Base-by-base conservation (phyloP, 148 eudicot species). In the Pharnaceum exiguum region DNA sequence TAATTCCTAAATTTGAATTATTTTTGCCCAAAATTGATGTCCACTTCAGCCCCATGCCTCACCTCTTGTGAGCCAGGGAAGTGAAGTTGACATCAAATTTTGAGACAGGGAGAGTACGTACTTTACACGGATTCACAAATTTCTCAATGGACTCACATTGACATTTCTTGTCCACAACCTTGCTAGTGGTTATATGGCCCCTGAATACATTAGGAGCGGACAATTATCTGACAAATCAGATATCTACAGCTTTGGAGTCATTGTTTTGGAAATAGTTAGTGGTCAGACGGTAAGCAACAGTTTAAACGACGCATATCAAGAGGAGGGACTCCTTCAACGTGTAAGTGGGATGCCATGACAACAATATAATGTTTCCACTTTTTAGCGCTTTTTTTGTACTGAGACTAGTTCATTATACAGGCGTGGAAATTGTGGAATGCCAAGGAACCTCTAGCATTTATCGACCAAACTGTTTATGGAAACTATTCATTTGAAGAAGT, bases 131-230 rank as follows among this genome's bases (percentile, higher is more conserved):
- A n/a, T n/a, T n/a, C n/a, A n/a, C n/a, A n/a, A n/a, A n/a, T n/a
- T n/a, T n/a, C n/a, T n/a, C n/a, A n/a, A n/a, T n/a, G n/a, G n/a
- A n/a, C n/a, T n/a, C n/a, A n/a, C n/a, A n/a, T n/a, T n/a, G n/a
- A n/a, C n/a, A n/a, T n/a, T n/a, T n/a, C n/a, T n/a, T n/a, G n/a
- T n/a, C n/a, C n/a, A n/a, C n/a, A n/a, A n/a, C n/a, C n/a, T n/a
- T n/a, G n/a, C n/a, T 11, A 65, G 61, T 35, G 69, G 69, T 6
- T 54, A 64, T 32, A 64, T 64, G 68, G 60, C 60, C 1, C 68
- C 68, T 10, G 68, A 63, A 18, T 63, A 63, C n/a, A 59, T 60
- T 26, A 64, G 43, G 60, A 40, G 47, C 5, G 68, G 68, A 25
- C 36, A 46, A 16, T 64, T 64, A 8, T 64, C 60, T 0, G 60